Conservation (phyloP, 164 flowering plant genomes). For the Taxillus chinensis region DNA sequence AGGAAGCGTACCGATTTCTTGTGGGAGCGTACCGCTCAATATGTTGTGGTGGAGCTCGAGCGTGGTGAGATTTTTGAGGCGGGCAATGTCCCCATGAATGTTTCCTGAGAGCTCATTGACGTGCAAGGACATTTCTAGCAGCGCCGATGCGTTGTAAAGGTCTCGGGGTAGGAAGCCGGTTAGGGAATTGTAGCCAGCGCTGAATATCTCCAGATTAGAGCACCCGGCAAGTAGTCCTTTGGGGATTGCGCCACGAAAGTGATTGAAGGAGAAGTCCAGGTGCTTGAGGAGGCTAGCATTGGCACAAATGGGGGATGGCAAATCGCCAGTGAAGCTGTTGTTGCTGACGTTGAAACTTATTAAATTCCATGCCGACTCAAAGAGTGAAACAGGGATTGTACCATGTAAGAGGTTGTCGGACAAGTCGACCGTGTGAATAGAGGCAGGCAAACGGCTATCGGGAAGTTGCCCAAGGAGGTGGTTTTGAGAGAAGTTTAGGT, state of each 20-base stretch:
- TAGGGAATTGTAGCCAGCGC: slow-evolving; percentile 43
- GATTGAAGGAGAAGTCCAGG: slow-evolving; percentile 47
- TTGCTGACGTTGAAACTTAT: slow-evolving; percentile 36
- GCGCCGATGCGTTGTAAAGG: slow-evolving; percentile 14
- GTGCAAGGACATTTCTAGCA: too few relatives aligned
- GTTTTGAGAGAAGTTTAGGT: slow-evolving; percentile 46
- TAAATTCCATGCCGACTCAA: slow-evolving; percentile 18
- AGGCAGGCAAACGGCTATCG: background rate
- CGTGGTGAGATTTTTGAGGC: too few relatives aligned
- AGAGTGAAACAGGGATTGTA: slow-evolving; percentile 16
- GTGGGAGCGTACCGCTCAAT: too few relatives aligned
- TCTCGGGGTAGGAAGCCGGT: slow-evolving; percentile 33
- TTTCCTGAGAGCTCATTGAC: too few relatives aligned
- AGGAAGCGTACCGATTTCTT: too few relatives aligned
- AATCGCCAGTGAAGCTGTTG: slow-evolving; percentile 36
- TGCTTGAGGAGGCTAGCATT: background rate
- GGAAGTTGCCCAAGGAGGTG: slow-evolving; percentile 32
- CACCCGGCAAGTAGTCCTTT: slow-evolving; percentile 30
- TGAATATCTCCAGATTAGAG: slow-evolving; percentile 24
- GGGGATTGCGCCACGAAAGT: slow-evolving; percentile 29
- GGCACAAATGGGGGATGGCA: slow-evolving; percentile 34
- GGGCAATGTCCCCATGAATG: too few relatives aligned
- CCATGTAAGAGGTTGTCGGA: slow-evolving; percentile 48
- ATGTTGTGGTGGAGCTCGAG: too few relatives aligned
- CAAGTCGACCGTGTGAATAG: slow-evolving; percentile 23